Percentiles rank a stretch among this genome's conserved stretches.
phyloP scores from a whole-genome alignment of 176 grass and related monocot genomes.

The Calamus simplicifolius region DNA sequence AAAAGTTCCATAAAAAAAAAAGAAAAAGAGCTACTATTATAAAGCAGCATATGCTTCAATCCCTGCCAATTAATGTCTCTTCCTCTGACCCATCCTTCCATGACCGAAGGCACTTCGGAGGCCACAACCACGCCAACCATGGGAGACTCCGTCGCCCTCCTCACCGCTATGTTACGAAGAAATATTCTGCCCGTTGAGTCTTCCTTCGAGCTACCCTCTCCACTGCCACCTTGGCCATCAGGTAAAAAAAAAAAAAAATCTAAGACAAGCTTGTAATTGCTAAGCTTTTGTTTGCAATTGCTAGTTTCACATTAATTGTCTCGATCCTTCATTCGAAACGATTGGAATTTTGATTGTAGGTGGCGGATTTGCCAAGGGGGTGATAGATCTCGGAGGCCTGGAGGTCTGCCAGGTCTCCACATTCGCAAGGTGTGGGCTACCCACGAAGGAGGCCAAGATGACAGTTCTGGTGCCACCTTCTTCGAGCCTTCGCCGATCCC shows the following conservation, averaged over 20 bases:
- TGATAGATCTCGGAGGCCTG: slow-evolving; percentile 53
- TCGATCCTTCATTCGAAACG: not conserved
- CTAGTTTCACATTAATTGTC: not conserved
- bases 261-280: no score
- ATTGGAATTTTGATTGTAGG: slow-evolving; percentile 18
- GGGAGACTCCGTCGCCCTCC: slow-evolving; percentile 27
- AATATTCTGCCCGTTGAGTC: slow-evolving; percentile 14
- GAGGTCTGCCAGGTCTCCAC: slow-evolving; percentile 44
- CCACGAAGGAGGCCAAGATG: slow-evolving; percentile 46
- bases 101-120: no score
- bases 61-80: no score
- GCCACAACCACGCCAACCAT: slow-evolving; percentile 9
- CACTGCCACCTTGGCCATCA: slow-evolving; percentile 39
- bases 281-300: not conserved
- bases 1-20: no score
- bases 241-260: slow-evolving; percentile 31
- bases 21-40: no score
- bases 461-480: slow-evolving; percentile 50
- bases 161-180: not conserved
- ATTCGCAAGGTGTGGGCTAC: slow-evolving; percentile 61
- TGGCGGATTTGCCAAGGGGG: slow-evolving; percentile 58
- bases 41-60: no score
- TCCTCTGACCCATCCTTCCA: no score
- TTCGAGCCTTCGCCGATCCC: slow-evolving; percentile 48
- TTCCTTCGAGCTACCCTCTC: slow-evolving; percentile 33